These are phyloP conservation scores for Spathaspora girioi DNA, from an alignment of 805 yeast genomes.

Conservation along the genomic window DNA sequence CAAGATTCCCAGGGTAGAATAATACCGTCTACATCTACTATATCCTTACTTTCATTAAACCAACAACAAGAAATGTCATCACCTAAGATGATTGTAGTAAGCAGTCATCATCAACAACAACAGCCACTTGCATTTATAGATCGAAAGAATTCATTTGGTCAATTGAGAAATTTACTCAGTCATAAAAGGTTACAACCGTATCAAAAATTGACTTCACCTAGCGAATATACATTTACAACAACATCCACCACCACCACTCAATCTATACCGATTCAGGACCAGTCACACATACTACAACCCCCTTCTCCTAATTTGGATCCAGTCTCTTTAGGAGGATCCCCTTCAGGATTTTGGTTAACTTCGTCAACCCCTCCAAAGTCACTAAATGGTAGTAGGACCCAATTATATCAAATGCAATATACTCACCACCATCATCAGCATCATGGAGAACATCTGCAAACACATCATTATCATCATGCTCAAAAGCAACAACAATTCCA, in stretches of 20 bases:
- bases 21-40: slow-evolving; percentile 41
- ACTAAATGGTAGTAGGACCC: slow-evolving; percentile 17
- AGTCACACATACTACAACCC: slow-evolving; percentile 20
- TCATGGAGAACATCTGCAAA: background rate
- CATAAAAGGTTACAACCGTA: slow-evolving; percentile 37
- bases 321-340: slow-evolving; percentile 50
- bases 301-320: slow-evolving; percentile 54
- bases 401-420: slow-evolving; percentile 13
- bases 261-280: background rate
- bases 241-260: background rate
- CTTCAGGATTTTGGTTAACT: slow-evolving; percentile 52
- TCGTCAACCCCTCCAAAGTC: slow-evolving; percentile 50
- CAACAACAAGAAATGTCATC: slow-evolving; percentile 12
- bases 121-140: background rate
- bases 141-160: slow-evolving; percentile 4
- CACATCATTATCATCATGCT: slow-evolving; percentile 1
- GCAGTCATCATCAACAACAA: background rate
- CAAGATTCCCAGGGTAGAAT: slow-evolving; percentile 36
- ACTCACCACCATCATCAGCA: slow-evolving; percentile 3
- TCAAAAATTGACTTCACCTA: slow-evolving; percentile 31
- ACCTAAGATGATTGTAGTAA: slow-evolving; percentile 1
- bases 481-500: slow-evolving; percentile 2
- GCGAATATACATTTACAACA: slow-evolving; percentile 4
- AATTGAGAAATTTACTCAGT: slow-evolving; percentile 14
- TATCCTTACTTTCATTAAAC: slow-evolving; percentile 35